Evolutionary conservation across 192 early-diverging fungal species (phyloP), one percentile per base, ranked within the genome.

Genomic region (Podila minutissima): DNA sequence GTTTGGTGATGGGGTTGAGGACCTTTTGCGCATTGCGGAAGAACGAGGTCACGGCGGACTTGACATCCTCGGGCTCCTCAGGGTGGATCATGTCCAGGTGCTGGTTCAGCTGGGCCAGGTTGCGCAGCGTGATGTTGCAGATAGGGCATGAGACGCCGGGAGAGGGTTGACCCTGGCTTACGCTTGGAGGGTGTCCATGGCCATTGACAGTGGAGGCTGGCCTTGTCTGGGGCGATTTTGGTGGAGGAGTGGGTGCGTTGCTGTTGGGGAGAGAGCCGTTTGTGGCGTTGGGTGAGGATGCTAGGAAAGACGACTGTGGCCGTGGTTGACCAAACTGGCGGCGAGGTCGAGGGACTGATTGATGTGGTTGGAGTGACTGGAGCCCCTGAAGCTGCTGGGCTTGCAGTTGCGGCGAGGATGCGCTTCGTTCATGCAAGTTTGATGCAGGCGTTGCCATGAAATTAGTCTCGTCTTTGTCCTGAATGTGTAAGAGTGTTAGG

Each of bases 21-120:
- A 83, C 86, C 57, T 77, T 86, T 83, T 90, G 89, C 11, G 89
- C 86, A 63, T 86, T 86, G 20, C 75, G 74, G 24, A 90, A 86
- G 76, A 86, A 88, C 0, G 84, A 72, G 50, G 84, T 63, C 6
- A 90, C 72, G 0, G 82, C 78, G 10, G 84, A 83, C 51, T 86
- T 88, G 11, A 86, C 83, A 38, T 88, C 89, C 15, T 75, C 72
- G 22, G 84, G 72, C 64, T 88, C 84, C 50, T 90, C 89, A 12
- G 64, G 84, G 46, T 89, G 87, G 19, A 74, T 74, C 12, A 74
- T 74, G 55, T 88, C 87, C 24, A 89, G 64, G 70, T 89, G 88
- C 67, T 85, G 69, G 26, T 83, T 79, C 38, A 85, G 79, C 57
- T 82, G 79, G 13, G 62, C 60, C 17, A 85, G 67, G n/a, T 75